phyloP scores from a whole-genome alignment of 768 basidiomycete genomes.

The Glaciozyma antarctica region DNA sequence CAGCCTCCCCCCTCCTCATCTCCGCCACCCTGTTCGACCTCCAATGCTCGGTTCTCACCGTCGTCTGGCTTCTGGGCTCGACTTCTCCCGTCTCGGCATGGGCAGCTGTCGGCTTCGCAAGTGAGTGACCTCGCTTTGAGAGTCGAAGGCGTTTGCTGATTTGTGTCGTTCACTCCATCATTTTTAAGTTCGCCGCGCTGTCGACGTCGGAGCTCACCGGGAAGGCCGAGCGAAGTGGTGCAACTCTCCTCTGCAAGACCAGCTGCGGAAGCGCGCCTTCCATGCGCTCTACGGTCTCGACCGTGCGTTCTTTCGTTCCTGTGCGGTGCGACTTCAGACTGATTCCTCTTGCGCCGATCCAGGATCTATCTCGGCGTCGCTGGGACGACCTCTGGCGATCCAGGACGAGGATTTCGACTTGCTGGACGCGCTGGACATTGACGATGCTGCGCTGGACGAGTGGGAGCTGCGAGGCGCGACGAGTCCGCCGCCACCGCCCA shows the following conservation, averaged over 20 bases:
- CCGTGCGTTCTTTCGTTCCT: background rate
- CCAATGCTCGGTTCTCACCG: constrained; percentile 44
- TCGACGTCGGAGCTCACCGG: constrained; percentile 70
- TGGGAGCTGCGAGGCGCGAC: constrained; percentile 11
- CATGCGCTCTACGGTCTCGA: constrained; percentile 42
- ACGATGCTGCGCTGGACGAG: constrained; percentile 10
- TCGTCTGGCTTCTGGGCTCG: constrained; percentile 37
- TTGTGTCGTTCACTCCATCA: background rate
- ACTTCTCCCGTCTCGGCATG: constrained; percentile 35
- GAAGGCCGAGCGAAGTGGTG: constrained; percentile 44
- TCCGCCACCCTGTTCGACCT: constrained; percentile 3
- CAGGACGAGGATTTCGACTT: constrained; percentile 62
- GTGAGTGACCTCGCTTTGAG: constrained; percentile 42
- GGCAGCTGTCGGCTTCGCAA: constrained; percentile 12
- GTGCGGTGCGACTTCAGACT: constrained; percentile 23
- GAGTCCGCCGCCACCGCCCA: constrained; percentile 1
- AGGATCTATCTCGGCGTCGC: constrained; percentile 38
- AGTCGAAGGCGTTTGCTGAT: constrained; percentile 48
- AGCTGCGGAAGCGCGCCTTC: constrained; percentile 70
- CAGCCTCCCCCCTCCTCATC: background rate
- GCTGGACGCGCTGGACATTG: constrained; percentile 10
- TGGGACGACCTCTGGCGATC: constrained; percentile 60
- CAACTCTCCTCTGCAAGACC: constrained; percentile 48
- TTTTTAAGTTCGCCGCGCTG: constrained; percentile 54
- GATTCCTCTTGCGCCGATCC: constrained; percentile 17